A percentile compares a stretch with the other conserved stretches of the same genome.
Evolutionary conservation across 495 filamentous ascomycete species (phyloP).

Genomic region (Pyronema domesticum): DNA sequence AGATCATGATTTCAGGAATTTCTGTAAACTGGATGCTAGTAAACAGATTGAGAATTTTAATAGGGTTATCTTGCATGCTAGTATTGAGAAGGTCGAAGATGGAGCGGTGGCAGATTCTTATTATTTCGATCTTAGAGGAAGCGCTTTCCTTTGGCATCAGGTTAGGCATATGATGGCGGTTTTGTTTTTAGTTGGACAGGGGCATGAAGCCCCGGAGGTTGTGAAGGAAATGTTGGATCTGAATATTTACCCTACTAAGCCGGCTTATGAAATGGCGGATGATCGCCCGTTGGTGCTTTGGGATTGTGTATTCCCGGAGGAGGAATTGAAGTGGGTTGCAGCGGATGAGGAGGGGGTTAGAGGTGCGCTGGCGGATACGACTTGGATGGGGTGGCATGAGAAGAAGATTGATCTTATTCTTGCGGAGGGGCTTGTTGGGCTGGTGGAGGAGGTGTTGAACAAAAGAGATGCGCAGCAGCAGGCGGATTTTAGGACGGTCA

Average conservation of each 20-base stretch:
- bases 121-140: conserved; percentile 67
- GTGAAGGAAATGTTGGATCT: conserved; percentile 58
- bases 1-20: conserved; percentile 85
- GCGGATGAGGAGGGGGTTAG: conserved; percentile 23
- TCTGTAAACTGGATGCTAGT: conserved; percentile 73
- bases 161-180: conserved; percentile 80
- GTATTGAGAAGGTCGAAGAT: conserved; percentile 45
- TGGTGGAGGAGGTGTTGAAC: conserved; percentile 16
- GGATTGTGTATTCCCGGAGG: conserved; percentile 79
- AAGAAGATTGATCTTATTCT: conserved; percentile 80
- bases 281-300: conserved; percentile 81
- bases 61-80: conserved; percentile 54
- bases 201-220: conserved; percentile 56
- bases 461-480: neutral
- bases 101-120: conserved; percentile 35
- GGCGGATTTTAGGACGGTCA: conserved; percentile 3
- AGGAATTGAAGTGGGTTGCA: conserved; percentile 67
- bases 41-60: conserved; percentile 75
- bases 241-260: conserved; percentile 47
- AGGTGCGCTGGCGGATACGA: conserved; percentile 10
- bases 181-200: conserved; percentile 80
- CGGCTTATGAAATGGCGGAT: conserved; percentile 74
- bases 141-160: conserved; percentile 97
- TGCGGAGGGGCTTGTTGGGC: conserved; percentile 48
- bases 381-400: conserved; percentile 70